These are phyloP conservation scores for Dendrobium catenatum DNA, from an alignment of 106 monocot genomes.

Conservation along the genomic window DNA sequence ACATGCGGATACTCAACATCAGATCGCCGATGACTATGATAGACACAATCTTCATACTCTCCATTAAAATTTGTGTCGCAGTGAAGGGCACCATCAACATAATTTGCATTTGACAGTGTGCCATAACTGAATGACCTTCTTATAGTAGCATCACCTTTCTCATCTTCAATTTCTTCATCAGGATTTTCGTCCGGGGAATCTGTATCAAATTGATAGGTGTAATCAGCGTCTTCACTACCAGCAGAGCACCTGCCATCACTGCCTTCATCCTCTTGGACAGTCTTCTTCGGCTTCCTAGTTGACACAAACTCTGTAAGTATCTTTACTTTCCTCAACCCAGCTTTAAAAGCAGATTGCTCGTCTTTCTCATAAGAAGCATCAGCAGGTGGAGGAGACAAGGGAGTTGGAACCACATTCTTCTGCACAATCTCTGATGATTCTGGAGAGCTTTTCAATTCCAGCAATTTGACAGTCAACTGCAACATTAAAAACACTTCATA, in stretches of 20 bases:
- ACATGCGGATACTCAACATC: conserved; percentile 29
- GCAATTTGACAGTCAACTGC: conserved; percentile 61
- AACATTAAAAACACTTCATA: neutral
- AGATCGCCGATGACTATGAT: conserved; percentile 36
- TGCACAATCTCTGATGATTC: conserved; percentile 45
- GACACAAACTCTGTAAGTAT: conserved; percentile 56
- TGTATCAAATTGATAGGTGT: conserved; percentile 43
- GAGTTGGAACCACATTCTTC: conserved; percentile 26
- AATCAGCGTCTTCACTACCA: conserved; percentile 52
- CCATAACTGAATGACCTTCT: conserved; percentile 91
- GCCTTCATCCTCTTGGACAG: conserved; percentile 38
- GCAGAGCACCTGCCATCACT: conserved; percentile 60
- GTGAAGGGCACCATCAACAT: conserved; percentile 3
- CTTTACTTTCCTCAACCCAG: conserved; percentile 69
- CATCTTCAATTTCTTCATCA: conserved; percentile 40
- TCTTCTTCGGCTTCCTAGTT: conserved; percentile 44
- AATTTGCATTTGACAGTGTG: conserved; percentile 52
- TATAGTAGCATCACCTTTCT: conserved; percentile 29
- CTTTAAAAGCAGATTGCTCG: conserved; percentile 63
- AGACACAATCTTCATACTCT: conserved; percentile 31
- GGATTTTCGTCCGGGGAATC: conserved; percentile 51
- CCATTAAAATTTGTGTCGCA: conserved; percentile 6
- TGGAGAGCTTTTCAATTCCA: conserved; percentile 49
- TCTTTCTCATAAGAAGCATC: conserved; percentile 35
- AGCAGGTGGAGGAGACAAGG: conserved; percentile 28